phyloP scores from a whole-genome alignment of 2,329 filamentous ascomycete genomes.

The Paraphaeosphaeria sporulosa region DNA sequence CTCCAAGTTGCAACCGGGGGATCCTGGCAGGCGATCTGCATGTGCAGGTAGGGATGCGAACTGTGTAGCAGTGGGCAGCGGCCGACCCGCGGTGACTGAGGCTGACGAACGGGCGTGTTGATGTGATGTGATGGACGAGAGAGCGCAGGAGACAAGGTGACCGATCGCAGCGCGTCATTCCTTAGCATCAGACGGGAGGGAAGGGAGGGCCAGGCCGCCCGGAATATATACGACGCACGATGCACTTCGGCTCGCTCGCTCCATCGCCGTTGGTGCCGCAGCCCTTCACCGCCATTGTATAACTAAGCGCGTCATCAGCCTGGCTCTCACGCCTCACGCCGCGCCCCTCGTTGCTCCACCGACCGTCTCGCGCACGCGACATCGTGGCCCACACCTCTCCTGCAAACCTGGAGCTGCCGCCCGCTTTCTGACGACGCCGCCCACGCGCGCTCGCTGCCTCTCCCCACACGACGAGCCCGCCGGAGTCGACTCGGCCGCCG shows the following conservation, averaged over 20 bases:
- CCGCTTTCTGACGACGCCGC: conserved; percentile 23
- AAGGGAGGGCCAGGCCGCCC: too few relatives aligned
- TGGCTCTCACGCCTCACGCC: not conserved
- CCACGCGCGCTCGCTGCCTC: not conserved
- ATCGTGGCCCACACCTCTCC: not conserved
- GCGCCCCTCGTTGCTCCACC: conserved; percentile 7
- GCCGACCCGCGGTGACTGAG: not conserved
- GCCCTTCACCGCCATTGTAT: conserved; percentile 29
- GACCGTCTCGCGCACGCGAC: conserved; percentile 12
- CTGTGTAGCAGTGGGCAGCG: not conserved
- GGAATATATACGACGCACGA: conserved; percentile 16
- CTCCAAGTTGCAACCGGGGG: conserved; percentile 11
- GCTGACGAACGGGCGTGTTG: conserved; percentile 7
- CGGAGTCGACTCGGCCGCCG: conserved; percentile 6
- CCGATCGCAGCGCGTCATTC: conserved; percentile 5
- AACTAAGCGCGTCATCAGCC: conserved; percentile 14
- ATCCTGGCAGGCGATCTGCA: conserved; percentile 21
- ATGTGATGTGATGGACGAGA: conserved; percentile 8
- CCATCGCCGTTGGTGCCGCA: conserved; percentile 1
- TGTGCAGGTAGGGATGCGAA: conserved; percentile 19
- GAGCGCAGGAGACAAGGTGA: not conserved
- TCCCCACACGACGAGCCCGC: conserved; percentile 1
- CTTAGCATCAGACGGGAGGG: not conserved
- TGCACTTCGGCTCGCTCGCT: conserved; percentile 1
- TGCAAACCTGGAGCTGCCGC: too few relatives aligned